These are phyloP conservation scores for Knoxia roxburghii DNA, from an alignment of 257 asterid genomes.

Conservation along the genomic window DNA sequence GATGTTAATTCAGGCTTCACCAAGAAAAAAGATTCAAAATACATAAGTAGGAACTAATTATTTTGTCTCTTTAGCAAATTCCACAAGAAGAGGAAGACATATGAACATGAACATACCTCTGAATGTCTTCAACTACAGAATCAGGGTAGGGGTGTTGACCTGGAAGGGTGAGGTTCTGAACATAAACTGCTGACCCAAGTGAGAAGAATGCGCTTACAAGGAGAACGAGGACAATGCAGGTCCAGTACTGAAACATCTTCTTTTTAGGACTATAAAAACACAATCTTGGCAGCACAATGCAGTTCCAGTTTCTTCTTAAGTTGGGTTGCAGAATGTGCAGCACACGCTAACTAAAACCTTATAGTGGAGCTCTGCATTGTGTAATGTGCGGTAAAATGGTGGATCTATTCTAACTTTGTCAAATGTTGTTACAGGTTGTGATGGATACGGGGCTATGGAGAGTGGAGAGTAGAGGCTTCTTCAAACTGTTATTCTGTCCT, in stretches of 20 bases:
- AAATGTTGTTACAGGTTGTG: too few relatives aligned
- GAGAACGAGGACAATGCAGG: slow-evolving; percentile 28
- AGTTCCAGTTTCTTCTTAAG: slow-evolving; percentile 10
- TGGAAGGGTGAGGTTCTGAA: slow-evolving; percentile 34
- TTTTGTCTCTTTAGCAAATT: too few relatives aligned
- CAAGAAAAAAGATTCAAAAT: too few relatives aligned
- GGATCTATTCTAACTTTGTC: background rate
- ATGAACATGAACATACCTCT: slow-evolving; percentile 16
- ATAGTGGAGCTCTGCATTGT: slow-evolving; percentile 3
- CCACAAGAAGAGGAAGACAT: background rate
- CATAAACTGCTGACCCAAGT: slow-evolving; percentile 13
- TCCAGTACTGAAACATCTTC: slow-evolving; percentile 25
- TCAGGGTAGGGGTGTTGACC: slow-evolving; percentile 49
- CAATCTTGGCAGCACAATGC: background rate
- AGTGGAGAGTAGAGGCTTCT: slow-evolving; percentile 3
- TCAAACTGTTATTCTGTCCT: too few relatives aligned
- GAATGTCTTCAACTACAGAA: slow-evolving; percentile 34
- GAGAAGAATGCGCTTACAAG: slow-evolving; percentile 2
- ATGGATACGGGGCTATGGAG: too few relatives aligned
- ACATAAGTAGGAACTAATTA: too few relatives aligned
- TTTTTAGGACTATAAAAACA: background rate
- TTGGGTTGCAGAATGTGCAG: background rate
- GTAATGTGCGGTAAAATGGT: background rate
- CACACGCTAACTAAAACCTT: background rate
- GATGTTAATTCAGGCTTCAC: too few relatives aligned